Percentiles rank a stretch among this genome's conserved stretches.
Conservation (phyloP, 768 basidiomycete genomes). For the Termitomyces sp. region DNA sequence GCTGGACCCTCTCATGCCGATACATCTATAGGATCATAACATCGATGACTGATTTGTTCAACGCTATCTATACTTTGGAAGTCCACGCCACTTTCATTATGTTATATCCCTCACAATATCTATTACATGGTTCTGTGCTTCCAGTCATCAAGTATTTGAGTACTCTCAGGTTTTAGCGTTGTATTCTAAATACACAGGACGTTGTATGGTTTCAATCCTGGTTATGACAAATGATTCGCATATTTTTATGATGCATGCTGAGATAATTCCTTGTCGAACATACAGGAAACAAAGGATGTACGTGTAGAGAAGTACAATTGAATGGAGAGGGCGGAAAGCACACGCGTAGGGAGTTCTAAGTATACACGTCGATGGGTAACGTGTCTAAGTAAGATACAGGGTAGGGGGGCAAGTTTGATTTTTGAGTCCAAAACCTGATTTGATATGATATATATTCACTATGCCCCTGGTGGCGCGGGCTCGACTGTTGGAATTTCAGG, state of each 20-base stretch:
- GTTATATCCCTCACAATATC: conserved; percentile 6
- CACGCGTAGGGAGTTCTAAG: conserved; percentile 11
- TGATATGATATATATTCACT: conserved; percentile 11
- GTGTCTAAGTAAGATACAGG: conserved; percentile 18
- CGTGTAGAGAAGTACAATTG: conserved; percentile 6
- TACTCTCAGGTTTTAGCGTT: conserved; percentile 3
- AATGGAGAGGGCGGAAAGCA: conserved; percentile 6
- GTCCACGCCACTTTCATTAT: conserved; percentile 5
- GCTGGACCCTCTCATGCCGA: conserved; percentile 1
- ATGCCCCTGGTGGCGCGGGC: conserved; percentile 21
- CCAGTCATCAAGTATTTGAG: conserved; percentile 5
- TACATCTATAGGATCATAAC: conserved; percentile 4
- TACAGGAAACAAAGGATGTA: not conserved
- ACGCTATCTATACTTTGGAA: conserved; percentile 1
- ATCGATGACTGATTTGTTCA: not conserved
- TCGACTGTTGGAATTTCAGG: conserved; percentile 26
- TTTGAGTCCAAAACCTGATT: conserved; percentile 3
- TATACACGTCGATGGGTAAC: conserved; percentile 10
- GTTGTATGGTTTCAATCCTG: conserved; percentile 10
- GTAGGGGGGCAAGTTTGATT: not conserved
- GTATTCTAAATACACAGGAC: conserved; percentile 8
- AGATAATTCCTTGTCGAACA: conserved; percentile 1
- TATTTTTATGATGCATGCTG: not conserved
- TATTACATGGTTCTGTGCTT: conserved; percentile 4
- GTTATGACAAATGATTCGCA: not conserved